Base-by-base conservation (phyloP, 1,284 basidiomycete genomes). In the Agaricales sp. region DNA sequence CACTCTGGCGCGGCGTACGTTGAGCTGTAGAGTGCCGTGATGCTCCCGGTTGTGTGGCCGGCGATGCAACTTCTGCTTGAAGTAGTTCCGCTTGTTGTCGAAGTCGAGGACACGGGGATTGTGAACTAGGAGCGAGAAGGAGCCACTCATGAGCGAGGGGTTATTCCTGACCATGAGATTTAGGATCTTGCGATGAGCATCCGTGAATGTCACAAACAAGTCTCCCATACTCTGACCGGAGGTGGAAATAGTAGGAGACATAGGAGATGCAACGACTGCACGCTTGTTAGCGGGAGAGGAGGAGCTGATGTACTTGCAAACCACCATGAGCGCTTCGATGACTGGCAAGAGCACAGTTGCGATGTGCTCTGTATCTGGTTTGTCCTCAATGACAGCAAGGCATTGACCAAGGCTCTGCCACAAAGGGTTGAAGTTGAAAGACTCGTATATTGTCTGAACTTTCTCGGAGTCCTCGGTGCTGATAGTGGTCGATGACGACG, bases 31-130 rank as follows among this genome's bases (percentile, higher is more conserved):
- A 0, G 89, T 87, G 24, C 80, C 74, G 53, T 92, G 81, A 56
- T 92, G 87, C 58, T 92, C 89, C 21, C 90, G 78, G 30, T 79
- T 70, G 52, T 84, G 79, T 14, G 83, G 81, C 45, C 90, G 87
- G 48, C 89, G 84, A 64, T 96, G 93, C 14, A 99, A 77, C 64
- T 98, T 93, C 66, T 98, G 95, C 55, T 82, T 88, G 73, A 99
- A 99, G 73, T 95, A 99, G 61, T 94, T 96, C 49, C 96, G 83
- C 72, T 99, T 99, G 82, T 99, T 99, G 74, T 99, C 96, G 65
- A 99, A 99, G 73, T 99, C 96, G 52, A 99, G 80, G 20, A 99
- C 93, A 43, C 92, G 86, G 46, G 96, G 87, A 60, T 99, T 99
- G 66, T 94, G 85, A 26, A 99, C 89, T 50, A 99, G 76, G 2